Evolutionary conservation across 2,329 filamentous ascomycete genomes (phyloP).

Genomic region (Fusarium citri): DNA sequence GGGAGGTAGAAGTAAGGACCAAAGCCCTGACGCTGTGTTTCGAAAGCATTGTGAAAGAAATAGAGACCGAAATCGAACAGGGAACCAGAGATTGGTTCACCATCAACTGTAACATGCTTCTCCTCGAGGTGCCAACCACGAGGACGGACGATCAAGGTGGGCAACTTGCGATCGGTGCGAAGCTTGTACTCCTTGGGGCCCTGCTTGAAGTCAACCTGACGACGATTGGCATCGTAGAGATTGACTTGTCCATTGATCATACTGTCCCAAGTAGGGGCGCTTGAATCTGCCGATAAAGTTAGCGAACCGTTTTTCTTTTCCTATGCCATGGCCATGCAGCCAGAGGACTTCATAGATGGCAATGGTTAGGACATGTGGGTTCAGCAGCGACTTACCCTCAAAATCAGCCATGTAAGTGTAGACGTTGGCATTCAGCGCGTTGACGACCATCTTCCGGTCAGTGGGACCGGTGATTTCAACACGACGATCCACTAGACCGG

Average conservation of each 20-base stretch:
- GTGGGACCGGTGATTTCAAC: slow-evolving; percentile 98
- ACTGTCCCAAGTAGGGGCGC: slow-evolving; percentile 97
- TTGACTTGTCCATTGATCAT: slow-evolving; percentile 99
- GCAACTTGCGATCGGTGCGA: slow-evolving; percentile 84
- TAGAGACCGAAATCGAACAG: slow-evolving; percentile 99
- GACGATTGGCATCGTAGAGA: slow-evolving; percentile 94
- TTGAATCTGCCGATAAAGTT: slow-evolving; percentile 74
- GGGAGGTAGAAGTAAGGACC: slow-evolving; percentile 98
- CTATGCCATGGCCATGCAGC: background rate
- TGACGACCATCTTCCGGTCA: slow-evolving; percentile 99
- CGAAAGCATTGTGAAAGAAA: slow-evolving; percentile 97
- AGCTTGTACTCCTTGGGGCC: slow-evolving; percentile 98
- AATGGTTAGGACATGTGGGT: background rate
- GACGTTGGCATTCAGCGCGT: slow-evolving; percentile 93
- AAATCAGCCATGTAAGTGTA: slow-evolving; percentile 99
- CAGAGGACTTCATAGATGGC: background rate
- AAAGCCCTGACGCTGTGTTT: slow-evolving; percentile 83
- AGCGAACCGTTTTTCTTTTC: slow-evolving; percentile 7
- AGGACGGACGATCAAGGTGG: slow-evolving; percentile 93
- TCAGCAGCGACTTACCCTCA: slow-evolving; percentile 73
- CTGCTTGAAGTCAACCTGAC: slow-evolving; percentile 95
- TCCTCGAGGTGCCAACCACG: slow-evolving; percentile 98
- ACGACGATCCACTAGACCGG: slow-evolving; percentile 90
- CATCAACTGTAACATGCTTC: slow-evolving; percentile 97
- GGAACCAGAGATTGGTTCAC: slow-evolving; percentile 90